Evolutionary conservation across 768 basidiomycete species (phyloP), one percentile per base, ranked within the genome.

Genomic region (Lyophyllum semitale): DNA sequence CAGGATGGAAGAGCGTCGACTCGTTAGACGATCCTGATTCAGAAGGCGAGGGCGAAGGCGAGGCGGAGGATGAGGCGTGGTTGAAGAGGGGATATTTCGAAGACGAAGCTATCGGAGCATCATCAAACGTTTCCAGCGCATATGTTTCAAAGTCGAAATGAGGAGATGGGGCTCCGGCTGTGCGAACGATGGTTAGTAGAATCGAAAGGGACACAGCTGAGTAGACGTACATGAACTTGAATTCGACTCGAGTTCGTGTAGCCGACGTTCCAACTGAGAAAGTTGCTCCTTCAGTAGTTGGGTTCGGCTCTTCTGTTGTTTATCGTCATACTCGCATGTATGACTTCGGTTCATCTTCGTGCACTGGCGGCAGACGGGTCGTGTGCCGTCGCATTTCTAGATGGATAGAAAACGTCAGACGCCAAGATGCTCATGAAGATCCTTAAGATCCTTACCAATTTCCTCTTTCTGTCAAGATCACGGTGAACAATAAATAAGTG

Each of bases 311-410:
- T 84, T 83, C 53, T 78, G 79, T 59, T 77, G 77, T 65, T 77
- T 78, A 63, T 86, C 84, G 61, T 85, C 82, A 70, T 85, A 87
- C 51, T 77, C 68, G 66, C 85, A 86, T 46, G 81, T 77, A 23
- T 75, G 69, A 4, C 69, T 66, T 23, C 84, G 69, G 63, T 79
- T 80, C 70, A 83, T 79, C 58, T 82, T 80, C 57, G 68, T 67
- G 61, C 84, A 87, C 60, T 83, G 82, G 20, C 70, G 67, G 63
- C 85, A 86, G 32, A 78, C 72, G 15, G 85, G 85, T 37, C 81
- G 80, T 23, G 65, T 66, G 17, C 83, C 83, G 62, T 85, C 83
- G 63, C 85, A 87, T 80, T 82, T 81, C 85, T 87, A 59, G 11
- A 33, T 42, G n/a, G 45, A 55, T 43, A 22, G 26, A 54, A 43